Base-by-base conservation (phyloP, 352 stramenopile species). In the Phytophthora boehmeriae region DNA sequence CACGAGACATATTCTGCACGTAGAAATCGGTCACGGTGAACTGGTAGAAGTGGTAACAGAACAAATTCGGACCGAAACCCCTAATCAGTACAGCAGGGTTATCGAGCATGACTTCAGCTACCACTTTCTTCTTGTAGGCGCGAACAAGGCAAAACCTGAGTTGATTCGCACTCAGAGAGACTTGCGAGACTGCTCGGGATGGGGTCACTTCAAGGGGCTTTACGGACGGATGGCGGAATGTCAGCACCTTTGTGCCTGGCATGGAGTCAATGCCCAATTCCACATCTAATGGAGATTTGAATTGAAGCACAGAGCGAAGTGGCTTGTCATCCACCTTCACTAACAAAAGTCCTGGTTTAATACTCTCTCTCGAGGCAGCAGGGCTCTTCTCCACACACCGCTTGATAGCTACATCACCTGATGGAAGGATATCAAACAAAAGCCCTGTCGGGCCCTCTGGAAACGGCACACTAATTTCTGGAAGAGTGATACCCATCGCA, bases 11-110 rank as follows among this genome's bases (percentile, higher is more conserved):
- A 30, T 86, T 92, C 60, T 95, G 85, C 8, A 95, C 54, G 48
- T 83, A 96, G 68, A 93, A 96, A 16, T 90, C 83, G 10, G 57
- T 55, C 17, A 91, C 78, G 25, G 70, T 50, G 9, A 92, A 47
- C 20, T 89, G 74, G 50, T 95, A 96, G 11, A 75, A 71, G 59
- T 96, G 88, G 32, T 85, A 96, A 16, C 80, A 86, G 49, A 95
- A 96, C 13, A 95, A 69, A 22, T 78, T 80, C 0, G 86, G 85
- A 0, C 88, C 88, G 67, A 87, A 95, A 0, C 88, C 88, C 46
- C 74, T 69, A 41, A 96, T 89, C 4, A 63, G 50, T 11, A 96
- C 68, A 1, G 64, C 42, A 22, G 83, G 83, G 1, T 70, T 58
- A 25, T 80, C 71, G 16, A 94, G 46, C 41, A 80, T 73, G 8